Evolutionary conservation across 371 early-diverging fungal genomes (phyloP).

Genomic region (Mucor piriformis): DNA sequence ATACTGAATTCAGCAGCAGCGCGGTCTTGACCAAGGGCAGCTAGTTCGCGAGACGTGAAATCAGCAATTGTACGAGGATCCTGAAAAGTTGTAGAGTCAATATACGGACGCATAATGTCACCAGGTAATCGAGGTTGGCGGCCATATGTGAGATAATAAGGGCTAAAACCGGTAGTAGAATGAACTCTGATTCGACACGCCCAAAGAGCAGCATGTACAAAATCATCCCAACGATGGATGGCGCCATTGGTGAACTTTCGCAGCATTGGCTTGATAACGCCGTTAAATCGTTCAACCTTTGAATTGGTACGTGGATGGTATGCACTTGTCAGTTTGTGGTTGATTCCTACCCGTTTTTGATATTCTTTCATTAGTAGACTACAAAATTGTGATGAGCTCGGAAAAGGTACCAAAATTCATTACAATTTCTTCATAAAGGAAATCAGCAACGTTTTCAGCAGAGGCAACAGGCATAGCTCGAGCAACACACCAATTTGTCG

Average conservation of each 20-base stretch:
- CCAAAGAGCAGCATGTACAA: constrained; percentile 12
- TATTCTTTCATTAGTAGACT: constrained; percentile 4
- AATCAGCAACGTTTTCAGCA: constrained; percentile 29
- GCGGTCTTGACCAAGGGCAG: constrained; percentile 15
- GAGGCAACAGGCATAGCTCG: constrained; percentile 14
- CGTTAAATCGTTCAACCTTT: constrained; percentile 26
- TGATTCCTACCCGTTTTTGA: background rate
- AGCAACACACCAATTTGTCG: too few species aligned
- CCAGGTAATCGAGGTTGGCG: constrained; percentile 21
- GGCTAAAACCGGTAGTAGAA: constrained; percentile 10
- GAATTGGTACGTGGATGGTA: constrained; percentile 35
- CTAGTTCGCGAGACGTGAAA: constrained; percentile 3
- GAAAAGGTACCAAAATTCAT: constrained; percentile 33
- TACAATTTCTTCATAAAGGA: constrained; percentile 34
- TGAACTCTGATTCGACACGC: constrained; percentile 17
- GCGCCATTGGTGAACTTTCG: constrained; percentile 19
- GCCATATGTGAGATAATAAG: constrained; percentile 25
- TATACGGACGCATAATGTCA: constrained; percentile 20
- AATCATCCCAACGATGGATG: constrained; percentile 24
- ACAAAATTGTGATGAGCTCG: constrained; percentile 25
- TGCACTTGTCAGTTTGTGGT: constrained; percentile 19
- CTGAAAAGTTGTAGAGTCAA: constrained; percentile 24
- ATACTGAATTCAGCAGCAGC: constrained; percentile 9
- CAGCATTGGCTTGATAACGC: constrained; percentile 16
- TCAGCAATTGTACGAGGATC: constrained; percentile 12